Conservation (phyloP, 2,329 filamentous ascomycete genomes). For the Penicillium sclerotigenum region DNA sequence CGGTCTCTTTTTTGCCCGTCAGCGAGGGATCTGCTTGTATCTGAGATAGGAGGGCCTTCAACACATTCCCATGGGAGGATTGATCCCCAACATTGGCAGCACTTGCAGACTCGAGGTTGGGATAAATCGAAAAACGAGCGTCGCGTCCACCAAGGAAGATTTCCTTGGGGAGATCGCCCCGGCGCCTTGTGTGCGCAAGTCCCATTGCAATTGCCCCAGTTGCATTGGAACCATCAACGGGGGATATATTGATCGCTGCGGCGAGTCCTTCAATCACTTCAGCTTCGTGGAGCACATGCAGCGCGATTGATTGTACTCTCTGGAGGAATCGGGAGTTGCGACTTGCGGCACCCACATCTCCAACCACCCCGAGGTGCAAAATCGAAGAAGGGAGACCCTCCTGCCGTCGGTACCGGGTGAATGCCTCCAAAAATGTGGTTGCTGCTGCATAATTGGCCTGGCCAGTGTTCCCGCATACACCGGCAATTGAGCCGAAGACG, state of each 20-base stretch:
- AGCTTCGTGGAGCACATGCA: background rate
- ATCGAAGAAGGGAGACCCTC: conserved; percentile 21
- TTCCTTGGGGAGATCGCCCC: background rate
- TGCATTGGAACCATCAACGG: background rate
- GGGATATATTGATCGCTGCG: background rate
- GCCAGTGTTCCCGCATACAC: conserved; percentile 35
- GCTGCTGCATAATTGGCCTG: conserved; percentile 43
- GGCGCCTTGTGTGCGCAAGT: background rate
- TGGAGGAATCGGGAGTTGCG: conserved; percentile 14
- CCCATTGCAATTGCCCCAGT: background rate
- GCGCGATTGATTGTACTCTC: conserved; percentile 6
- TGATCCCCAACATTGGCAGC: background rate
- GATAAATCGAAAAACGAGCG: conserved; percentile 1
- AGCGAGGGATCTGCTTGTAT: conserved; percentile 1
- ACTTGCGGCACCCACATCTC: conserved; percentile 25
- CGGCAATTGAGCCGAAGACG: conserved; percentile 35
- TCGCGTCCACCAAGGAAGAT: background rate
- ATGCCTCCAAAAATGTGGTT: conserved; percentile 32
- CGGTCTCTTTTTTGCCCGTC: background rate
- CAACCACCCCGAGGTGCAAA: conserved; percentile 28
- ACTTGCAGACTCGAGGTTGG: background rate
- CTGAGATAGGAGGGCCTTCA: background rate
- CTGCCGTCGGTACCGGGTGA: conserved; percentile 24
- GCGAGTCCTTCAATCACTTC: conserved; percentile 1
- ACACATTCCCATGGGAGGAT: background rate